These are phyloP conservation scores for Lignosus rhinocerotis DNA, from an alignment of 1,284 basidiomycete species.

Conservation along the genomic window DNA sequence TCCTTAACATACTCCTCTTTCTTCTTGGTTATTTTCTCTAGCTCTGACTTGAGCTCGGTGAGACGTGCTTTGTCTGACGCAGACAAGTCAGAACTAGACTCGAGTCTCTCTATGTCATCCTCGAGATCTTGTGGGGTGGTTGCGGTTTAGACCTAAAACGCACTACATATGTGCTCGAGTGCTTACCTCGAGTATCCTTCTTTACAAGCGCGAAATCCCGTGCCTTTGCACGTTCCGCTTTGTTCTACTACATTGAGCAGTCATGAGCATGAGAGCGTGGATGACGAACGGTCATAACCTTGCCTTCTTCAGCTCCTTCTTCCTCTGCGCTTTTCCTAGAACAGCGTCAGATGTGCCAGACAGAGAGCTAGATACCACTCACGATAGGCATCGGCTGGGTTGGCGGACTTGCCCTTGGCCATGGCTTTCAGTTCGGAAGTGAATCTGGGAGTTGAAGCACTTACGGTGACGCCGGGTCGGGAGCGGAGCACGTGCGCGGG, in stretches of 20 bases:
- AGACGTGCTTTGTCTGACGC: conserved; percentile 57
- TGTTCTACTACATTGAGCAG: conserved; percentile 72
- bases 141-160: background rate
- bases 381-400: conserved; percentile 87
- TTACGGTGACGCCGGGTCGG: conserved; percentile 13
- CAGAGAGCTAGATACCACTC: conserved; percentile 24
- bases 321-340: conserved; percentile 81
- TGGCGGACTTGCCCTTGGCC: conserved; percentile 81
- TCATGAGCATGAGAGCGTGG: conserved; percentile 6
- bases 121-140: conserved; percentile 55
- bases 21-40: conserved; percentile 77
- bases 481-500: conserved; percentile 32
- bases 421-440: conserved; percentile 40
- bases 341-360: background rate
- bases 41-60: conserved; percentile 70
- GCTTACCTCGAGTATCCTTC: conserved; percentile 79
- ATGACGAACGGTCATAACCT: conserved; percentile 18
- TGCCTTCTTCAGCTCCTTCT: conserved; percentile 91
- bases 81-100: conserved; percentile 44
- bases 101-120: conserved; percentile 68
- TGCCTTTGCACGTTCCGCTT: conserved; percentile 73
- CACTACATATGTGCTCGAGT: background rate
- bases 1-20: conserved; percentile 90
- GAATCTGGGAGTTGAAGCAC: background rate
- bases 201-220: conserved; percentile 85